Base-by-base conservation (phyloP, 768 basidiomycete species). In the Rhizopogon vulgaris region DNA sequence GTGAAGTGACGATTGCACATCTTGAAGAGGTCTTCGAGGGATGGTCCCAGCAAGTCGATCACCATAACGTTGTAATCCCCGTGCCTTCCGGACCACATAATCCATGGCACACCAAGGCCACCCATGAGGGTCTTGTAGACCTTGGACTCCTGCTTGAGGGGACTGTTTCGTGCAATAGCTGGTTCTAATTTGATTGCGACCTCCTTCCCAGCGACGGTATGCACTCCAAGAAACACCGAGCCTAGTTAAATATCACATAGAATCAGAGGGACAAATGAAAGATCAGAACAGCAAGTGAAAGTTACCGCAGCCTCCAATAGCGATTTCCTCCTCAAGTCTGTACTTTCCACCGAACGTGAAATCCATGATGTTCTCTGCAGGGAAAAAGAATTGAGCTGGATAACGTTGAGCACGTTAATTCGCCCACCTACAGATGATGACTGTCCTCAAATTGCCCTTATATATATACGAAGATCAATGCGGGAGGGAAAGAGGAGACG, bases 11-110 rank as follows among this genome's bases (percentile, higher is more conserved):
- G 83, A 73, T 94, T 94, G 67, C 88, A 91, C 71, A 83, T 80
- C 66, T 90, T 86, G 77, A 91, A 91, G 47, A 90, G 78, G 69
- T 91, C 89, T 59, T 92, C 90, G 46, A 92, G 74, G 3, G 85
- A 86, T 3, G 94, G 93, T 0, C 95, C 95, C 37, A 99, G 80
- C 25, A 98, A 80, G 75, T 98, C 95, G 63, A 97, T 93, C 63
- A 98, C 90, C 79, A 99, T 90, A 60, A 97, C 94, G 64, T 98
- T 97, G 73, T 94, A 97, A 68, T 94, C 84, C 28, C 87, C 94
- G 63, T 94, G 85, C 55, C 82, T 85, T 28, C 92, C 92, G 4
- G 86, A 90, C 83, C 90, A 93, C 76, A 92, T 84, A 56, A 94
- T 87, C 82, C 89, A 93, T 1, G 91, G 91, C 0, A 94, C 88